These are phyloP conservation scores for Penicillium bialowiezense DNA, from an alignment of 495 filamentous ascomycete species.

Conservation along the genomic window DNA sequence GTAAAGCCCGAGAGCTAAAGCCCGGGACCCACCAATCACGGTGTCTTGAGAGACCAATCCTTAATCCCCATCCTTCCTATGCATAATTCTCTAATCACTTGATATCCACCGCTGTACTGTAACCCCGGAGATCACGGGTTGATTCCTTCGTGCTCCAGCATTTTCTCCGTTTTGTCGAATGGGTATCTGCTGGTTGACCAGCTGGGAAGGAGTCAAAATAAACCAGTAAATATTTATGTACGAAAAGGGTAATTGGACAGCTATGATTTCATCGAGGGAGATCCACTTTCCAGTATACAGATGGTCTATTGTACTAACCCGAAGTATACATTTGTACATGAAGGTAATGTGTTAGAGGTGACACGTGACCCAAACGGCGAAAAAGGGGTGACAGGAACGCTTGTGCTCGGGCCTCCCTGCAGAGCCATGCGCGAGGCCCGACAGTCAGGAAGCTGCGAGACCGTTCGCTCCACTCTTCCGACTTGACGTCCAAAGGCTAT, in stretches of 20 bases:
- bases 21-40: slow-evolving; percentile 13
- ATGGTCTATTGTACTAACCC: too few relatives aligned
- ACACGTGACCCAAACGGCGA: slow-evolving; percentile 3
- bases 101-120: neutral
- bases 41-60: neutral
- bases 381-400: slow-evolving; percentile 11
- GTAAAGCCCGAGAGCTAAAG: slow-evolving; percentile 19
- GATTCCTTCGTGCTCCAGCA: neutral
- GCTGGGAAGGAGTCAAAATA: too few relatives aligned
- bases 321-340: too few relatives aligned
- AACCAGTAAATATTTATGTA: too few relatives aligned
- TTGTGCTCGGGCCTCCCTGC: slow-evolving; percentile 26
- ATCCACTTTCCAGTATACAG: too few relatives aligned
- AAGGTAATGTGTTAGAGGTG: too few relatives aligned
- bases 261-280: too few relatives aligned
- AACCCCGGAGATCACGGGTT: neutral
- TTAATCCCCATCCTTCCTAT: neutral
- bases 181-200: too few relatives aligned
- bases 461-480: slow-evolving; percentile 39
- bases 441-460: slow-evolving; percentile 44
- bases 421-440: slow-evolving; percentile 31
- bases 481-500: neutral
- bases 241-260: too few relatives aligned
- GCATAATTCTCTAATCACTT: neutral
- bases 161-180: too few relatives aligned